A percentile compares a stretch with the other conserved stretches of the same genome.
These are phyloP conservation scores for Suillus plorans DNA, from an alignment of 768 basidiomycete genomes.

Conservation along the genomic window DNA sequence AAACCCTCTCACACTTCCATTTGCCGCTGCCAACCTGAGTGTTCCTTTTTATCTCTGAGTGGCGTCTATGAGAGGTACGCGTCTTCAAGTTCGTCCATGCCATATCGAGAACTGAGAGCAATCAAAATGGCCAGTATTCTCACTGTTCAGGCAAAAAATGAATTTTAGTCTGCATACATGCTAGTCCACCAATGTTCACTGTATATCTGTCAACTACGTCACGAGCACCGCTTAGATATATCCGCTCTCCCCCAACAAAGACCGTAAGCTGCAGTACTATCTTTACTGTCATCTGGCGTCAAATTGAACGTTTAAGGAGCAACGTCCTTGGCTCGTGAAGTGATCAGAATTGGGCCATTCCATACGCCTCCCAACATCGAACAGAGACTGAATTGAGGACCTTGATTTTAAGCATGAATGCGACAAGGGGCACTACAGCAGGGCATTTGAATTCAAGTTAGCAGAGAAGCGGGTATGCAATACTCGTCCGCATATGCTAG, in stretches of 20 bases:
- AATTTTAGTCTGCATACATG: not conserved
- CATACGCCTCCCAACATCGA: not conserved
- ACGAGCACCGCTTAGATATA: no score
- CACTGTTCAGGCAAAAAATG: not conserved
- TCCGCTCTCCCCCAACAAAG: no score
- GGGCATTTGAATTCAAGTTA: not conserved
- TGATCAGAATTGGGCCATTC: not conserved
- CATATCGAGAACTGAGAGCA: not conserved
- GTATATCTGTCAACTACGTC: no score
- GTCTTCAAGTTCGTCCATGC: not conserved
- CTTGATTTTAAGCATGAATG: not conserved
- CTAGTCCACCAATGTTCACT: not conserved
- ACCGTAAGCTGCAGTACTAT: not conserved
- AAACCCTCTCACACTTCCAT: not conserved
- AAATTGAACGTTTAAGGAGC: not conserved
- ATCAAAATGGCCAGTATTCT: not conserved
- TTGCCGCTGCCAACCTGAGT: not conserved
- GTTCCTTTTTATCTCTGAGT: not conserved
- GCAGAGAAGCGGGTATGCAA: not conserved
- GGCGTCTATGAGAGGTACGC: not conserved
- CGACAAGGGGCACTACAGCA: not conserved
- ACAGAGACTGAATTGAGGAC: not conserved
- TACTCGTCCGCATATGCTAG: not conserved
- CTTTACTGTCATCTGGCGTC: not conserved
- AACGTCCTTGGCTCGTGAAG: not conserved